phyloP scores from a whole-genome alignment of 768 basidiomycete species.

The Amanita exitialis region DNA sequence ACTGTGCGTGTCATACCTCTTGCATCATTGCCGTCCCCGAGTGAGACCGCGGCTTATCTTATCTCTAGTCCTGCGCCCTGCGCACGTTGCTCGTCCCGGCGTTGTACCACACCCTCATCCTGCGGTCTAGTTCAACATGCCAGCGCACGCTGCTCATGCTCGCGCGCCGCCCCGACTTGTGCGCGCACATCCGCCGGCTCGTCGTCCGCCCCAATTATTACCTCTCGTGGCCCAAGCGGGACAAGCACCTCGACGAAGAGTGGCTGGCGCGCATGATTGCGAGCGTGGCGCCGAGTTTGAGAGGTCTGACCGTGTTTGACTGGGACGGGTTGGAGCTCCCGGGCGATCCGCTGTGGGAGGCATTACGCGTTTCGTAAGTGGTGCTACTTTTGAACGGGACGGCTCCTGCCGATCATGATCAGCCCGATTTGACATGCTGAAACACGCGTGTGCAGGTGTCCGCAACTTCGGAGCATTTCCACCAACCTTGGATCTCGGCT shows the following conservation, averaged over 20 bases:
- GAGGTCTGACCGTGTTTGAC: slow-evolving; percentile 32
- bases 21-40: background rate
- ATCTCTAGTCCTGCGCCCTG: slow-evolving; percentile 19
- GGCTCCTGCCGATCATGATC: background rate
- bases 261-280: slow-evolving; percentile 30
- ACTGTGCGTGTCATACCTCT: slow-evolving; percentile 19
- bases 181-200: slow-evolving; percentile 29
- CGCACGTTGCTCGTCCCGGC: slow-evolving; percentile 25
- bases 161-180: slow-evolving; percentile 22
- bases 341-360: slow-evolving; percentile 28
- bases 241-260: slow-evolving; percentile 27
- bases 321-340: slow-evolving; percentile 45
- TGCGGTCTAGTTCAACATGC: slow-evolving; percentile 33
- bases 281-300: slow-evolving; percentile 21
- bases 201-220: slow-evolving; percentile 42
- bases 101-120: slow-evolving; percentile 33
- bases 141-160: slow-evolving; percentile 27
- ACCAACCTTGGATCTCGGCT: slow-evolving; percentile 30
- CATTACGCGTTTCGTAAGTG: slow-evolving; percentile 26
- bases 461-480: slow-evolving; percentile 30
- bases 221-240: slow-evolving; percentile 37
- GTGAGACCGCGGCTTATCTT: background rate
- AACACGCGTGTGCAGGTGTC: slow-evolving; percentile 27
- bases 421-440: background rate
- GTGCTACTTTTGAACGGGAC: too few relatives aligned